These are phyloP conservation scores for Albatrellus ellisii DNA, from an alignment of 768 basidiomycete genomes.

Conservation along the genomic window DNA sequence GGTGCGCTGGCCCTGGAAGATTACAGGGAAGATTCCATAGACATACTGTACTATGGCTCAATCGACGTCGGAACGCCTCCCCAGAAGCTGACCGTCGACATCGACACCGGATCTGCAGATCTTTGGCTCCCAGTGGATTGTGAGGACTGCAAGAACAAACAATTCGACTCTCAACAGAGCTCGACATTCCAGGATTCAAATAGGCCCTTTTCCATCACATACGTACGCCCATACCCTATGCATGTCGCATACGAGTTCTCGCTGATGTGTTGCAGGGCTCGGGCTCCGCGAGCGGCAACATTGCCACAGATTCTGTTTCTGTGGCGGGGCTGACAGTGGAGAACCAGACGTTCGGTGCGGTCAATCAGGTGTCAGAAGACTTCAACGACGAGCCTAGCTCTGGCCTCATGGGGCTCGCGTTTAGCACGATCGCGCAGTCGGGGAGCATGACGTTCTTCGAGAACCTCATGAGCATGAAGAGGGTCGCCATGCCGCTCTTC, in stretches of 20 bases:
- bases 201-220: constrained; percentile 26
- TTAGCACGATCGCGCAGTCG: constrained; percentile 37
- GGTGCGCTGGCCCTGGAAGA: background rate
- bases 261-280: constrained; percentile 27
- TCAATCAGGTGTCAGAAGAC: constrained; percentile 30
- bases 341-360: constrained; percentile 45
- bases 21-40: constrained; percentile 14
- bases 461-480: constrained; percentile 33
- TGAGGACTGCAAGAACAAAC: constrained; percentile 21
- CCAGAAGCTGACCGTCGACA: constrained; percentile 39
- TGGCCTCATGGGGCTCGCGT: constrained; percentile 52
- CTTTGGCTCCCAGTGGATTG: constrained; percentile 42
- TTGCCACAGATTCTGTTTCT: constrained; percentile 37
- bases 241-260: background rate
- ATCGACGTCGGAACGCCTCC: constrained; percentile 40
- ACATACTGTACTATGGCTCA: constrained; percentile 35
- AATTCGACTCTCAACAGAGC: constrained; percentile 28
- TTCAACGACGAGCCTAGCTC: constrained; percentile 38
- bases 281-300: constrained; percentile 35
- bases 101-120: constrained; percentile 61
- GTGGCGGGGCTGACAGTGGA: constrained; percentile 31
- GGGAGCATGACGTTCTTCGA: constrained; percentile 47
- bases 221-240: constrained; percentile 24
- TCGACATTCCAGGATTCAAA: constrained; percentile 25
- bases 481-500: constrained; percentile 36